Base-by-base conservation (phyloP, 768 basidiomycete species). In the Lentinula detonsa region DNA sequence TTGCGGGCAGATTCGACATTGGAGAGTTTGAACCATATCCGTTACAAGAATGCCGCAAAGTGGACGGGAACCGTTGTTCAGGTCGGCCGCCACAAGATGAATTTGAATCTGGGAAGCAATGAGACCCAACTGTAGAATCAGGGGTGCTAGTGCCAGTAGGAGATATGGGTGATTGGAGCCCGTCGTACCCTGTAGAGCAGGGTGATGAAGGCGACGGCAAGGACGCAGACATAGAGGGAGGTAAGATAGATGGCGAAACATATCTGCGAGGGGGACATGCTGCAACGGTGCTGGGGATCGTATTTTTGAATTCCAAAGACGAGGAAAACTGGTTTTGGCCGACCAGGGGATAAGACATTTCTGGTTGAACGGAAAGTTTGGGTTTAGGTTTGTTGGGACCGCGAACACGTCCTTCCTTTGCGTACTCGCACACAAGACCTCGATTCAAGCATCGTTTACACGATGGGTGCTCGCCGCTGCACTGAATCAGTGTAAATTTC, bases 391-490 rank as follows among this genome's bases (percentile, higher is more conserved):
- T 60, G 50, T 60, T 60, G 16, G 59, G 59, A 43, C 87, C 86
- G 2, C 83, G 77, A 50, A 85, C 80, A 49, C 85, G 76, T 2
- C 86, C 82, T 72, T 88, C 87, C 53, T 84, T 79, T 0, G 85
- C 82, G 66, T 91, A 91, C 51, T 85, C 81, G 71, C 89, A 91
- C 2, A 72, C 63, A 42, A 90, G 73, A 0, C 86, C 83, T 5
- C 86, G 76, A 3, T 71, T 73, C 5, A 78, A 68, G 70, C 89
- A 91, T 10, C 90, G 84, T 65, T 84, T 78, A 70, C 89, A 91
- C 0, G 81, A 70, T 0, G 89, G 87, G 57, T 85, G 85, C 39
- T 88, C 85, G 43, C 89, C 88, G 63, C 82, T 85, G 70, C 88
- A 91, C 86, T 90, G 69, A 49, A 39, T 4, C 15, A 28, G 40